phyloP scores from a whole-genome alignment of 2,329 filamentous ascomycete genomes.

The Davidsoniella neocaledoniae region DNA sequence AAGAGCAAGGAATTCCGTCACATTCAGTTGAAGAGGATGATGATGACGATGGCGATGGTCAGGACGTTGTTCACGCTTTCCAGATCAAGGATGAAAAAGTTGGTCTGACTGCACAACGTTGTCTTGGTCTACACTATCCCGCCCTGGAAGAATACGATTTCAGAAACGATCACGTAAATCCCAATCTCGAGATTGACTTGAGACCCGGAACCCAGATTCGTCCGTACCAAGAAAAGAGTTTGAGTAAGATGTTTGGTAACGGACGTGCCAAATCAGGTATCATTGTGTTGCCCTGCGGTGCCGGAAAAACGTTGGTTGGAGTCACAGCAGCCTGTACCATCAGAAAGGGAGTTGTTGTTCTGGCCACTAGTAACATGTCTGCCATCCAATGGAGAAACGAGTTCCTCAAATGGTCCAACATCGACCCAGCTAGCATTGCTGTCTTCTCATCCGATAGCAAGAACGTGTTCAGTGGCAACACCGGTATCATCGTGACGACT shows the following conservation, averaged over 20 bases:
- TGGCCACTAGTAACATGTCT: constrained; percentile 96
- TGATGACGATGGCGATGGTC: constrained; percentile 74
- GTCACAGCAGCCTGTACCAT: constrained; percentile 96
- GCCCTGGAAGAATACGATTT: constrained; percentile 97
- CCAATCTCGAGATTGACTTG: constrained; percentile 85
- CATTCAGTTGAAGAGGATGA: constrained; percentile 38
- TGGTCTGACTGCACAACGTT: constrained; percentile 76
- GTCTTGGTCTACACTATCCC: constrained; percentile 70
- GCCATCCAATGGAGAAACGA: constrained; percentile 94
- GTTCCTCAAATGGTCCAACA: constrained; percentile 97
- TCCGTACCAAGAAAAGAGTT: constrained; percentile 88
- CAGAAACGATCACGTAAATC: constrained; percentile 72
- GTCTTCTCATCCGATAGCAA: constrained; percentile 93
- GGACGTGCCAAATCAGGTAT: constrained; percentile 93
- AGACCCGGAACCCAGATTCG: constrained; percentile 80
- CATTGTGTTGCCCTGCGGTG: constrained; percentile 90
- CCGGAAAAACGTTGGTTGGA: constrained; percentile 93
- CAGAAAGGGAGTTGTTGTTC: constrained; percentile 87
- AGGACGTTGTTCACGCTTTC: constrained; percentile 82
- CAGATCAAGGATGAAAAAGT: constrained; percentile 72
- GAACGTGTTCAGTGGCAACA: constrained; percentile 67
- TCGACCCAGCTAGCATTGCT: constrained; percentile 77
- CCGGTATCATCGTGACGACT: constrained; percentile 91
- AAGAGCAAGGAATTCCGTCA: background rate
- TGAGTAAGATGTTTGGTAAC: constrained; percentile 99